These are phyloP conservation scores for Acacia acuminata DNA, from an alignment of 306 rosid genomes.

Conservation along the genomic window DNA sequence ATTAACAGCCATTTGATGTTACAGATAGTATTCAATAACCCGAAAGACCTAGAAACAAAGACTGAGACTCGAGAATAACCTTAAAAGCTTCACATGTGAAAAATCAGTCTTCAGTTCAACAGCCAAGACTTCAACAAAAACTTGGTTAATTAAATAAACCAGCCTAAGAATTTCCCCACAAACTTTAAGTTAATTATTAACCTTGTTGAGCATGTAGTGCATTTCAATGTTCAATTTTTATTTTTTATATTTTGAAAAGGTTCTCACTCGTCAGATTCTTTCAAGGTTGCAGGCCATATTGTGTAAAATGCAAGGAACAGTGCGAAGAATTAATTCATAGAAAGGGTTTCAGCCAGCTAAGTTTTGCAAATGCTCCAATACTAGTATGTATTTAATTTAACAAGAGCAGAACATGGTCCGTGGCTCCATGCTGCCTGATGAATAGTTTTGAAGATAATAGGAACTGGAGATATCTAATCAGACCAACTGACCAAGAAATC, in stretches of 20 bases:
- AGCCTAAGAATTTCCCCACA: neutral
- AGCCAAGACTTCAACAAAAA: neutral
- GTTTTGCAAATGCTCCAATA: neutral
- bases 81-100: neutral
- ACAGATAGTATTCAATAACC: neutral
- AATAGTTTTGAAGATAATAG: neutral
- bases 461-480: neutral
- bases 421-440: neutral
- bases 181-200: neutral
- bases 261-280: constrained; percentile 1
- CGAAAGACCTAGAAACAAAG: neutral
- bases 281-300: neutral
- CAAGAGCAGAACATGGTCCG: neutral
- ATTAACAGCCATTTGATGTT: neutral
- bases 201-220: neutral
- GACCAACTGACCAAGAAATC: neutral
- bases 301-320: neutral
- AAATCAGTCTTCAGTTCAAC: constrained; percentile 5
- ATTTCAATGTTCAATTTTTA: neutral
- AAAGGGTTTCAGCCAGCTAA: neutral
- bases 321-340: neutral
- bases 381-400: neutral
- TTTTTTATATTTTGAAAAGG: neutral
- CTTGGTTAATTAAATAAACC: neutral
- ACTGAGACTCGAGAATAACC: neutral